Percentiles rank a stretch among this genome's conserved stretches.
phyloP scores from a whole-genome alignment of 805 yeast species.

The Candida oleophila region DNA sequence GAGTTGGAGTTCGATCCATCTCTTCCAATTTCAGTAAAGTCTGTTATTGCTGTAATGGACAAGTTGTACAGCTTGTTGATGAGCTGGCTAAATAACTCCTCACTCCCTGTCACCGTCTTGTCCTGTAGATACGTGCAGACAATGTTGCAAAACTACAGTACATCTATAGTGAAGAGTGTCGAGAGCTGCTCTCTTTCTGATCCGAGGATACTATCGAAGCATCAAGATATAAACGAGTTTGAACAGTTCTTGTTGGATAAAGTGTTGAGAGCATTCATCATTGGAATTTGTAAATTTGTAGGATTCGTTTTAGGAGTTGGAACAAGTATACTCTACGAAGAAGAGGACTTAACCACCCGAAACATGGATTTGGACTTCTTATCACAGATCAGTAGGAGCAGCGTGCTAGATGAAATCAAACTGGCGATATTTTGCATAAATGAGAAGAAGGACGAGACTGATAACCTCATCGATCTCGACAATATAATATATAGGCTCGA shows the following conservation, averaged over 20 bases:
- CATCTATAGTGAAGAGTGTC: background rate
- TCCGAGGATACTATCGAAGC: constrained; percentile 2
- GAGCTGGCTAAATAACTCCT: constrained; percentile 75
- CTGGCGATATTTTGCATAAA: constrained; percentile 23
- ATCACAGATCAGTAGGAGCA: constrained; percentile 18
- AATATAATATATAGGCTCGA: constrained; percentile 19
- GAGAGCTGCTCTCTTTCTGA: constrained; percentile 10
- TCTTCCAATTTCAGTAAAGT: constrained; percentile 31
- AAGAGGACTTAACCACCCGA: constrained; percentile 71
- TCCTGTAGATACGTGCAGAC: constrained; percentile 73
- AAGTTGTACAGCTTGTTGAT: constrained; percentile 53
- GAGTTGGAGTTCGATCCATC: constrained; percentile 50
- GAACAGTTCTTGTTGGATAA: constrained; percentile 42
- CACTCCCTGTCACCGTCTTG: constrained; percentile 73
- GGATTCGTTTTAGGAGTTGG: constrained; percentile 48
- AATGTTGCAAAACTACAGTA: constrained; percentile 42
- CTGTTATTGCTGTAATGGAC: constrained; percentile 53
- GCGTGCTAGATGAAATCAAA: constrained; percentile 28
- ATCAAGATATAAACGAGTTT: background rate
- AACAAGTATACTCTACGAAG: constrained; percentile 64
- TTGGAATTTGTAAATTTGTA: constrained; percentile 56
- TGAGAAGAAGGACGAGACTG: constrained; percentile 11
- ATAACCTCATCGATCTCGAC: constrained; percentile 6
- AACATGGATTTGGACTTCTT: constrained; percentile 50
- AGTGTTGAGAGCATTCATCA: constrained; percentile 49